Conservation (phyloP, 1,284 basidiomycete species). For the Trametes sp. region DNA sequence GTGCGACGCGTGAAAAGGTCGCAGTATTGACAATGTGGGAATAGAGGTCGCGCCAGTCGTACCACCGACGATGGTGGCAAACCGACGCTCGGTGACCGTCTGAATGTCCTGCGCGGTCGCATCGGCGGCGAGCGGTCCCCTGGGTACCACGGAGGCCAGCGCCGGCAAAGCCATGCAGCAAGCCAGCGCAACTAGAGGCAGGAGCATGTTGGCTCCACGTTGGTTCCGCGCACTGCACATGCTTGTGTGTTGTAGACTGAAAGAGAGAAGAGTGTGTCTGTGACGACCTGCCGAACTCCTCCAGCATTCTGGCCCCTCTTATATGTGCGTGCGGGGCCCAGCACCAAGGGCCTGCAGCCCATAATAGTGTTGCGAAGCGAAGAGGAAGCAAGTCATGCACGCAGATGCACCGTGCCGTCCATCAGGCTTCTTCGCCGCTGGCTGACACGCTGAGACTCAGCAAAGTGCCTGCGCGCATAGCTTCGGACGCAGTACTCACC, state of each 20-base stretch:
- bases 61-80: conserved; percentile 40
- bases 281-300: conserved; percentile 10
- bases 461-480: conserved; percentile 7
- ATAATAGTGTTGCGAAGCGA: conserved; percentile 20
- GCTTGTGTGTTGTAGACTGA: conserved; percentile 1
- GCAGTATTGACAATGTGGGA: conserved; percentile 35
- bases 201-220: conserved; percentile 11
- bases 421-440: conserved; percentile 23
- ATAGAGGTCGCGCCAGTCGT: conserved; percentile 35
- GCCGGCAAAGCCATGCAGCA: conserved; percentile 14
- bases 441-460: conserved; percentile 18
- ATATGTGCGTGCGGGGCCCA: conserved; percentile 17
- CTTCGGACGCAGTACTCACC: conserved; percentile 16
- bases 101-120: conserved; percentile 33
- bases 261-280: conserved; percentile 4
- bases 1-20: too few species aligned
- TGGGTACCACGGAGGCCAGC: conserved; percentile 18
- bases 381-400: conserved; percentile 21
- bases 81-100: conserved; percentile 37
- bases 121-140: conserved; percentile 1
- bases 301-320: conserved; percentile 11
- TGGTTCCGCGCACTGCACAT: conserved; percentile 15
- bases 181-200: conserved; percentile 19
- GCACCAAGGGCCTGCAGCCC: conserved; percentile 9
- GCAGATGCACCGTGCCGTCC: conserved; percentile 10